Percentiles rank a stretch among this genome's conserved stretches.
phyloP scores from a whole-genome alignment of 2,329 filamentous ascomycete species.

The Phaeosphaeriaceae sp. region DNA sequence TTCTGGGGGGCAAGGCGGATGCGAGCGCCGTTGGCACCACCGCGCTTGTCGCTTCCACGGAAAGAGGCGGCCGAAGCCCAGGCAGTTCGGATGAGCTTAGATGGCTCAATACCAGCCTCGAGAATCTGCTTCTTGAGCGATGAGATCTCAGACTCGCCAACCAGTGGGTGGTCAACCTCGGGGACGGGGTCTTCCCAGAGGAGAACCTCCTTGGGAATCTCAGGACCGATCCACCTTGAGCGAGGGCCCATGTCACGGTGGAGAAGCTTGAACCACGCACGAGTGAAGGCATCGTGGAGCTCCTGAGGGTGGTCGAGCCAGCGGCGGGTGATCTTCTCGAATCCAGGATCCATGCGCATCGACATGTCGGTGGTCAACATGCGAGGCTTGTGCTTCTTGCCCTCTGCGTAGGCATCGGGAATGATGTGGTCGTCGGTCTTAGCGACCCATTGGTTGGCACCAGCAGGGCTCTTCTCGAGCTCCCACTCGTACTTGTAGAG shows the following conservation, averaged over 20 bases:
- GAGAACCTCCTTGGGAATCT: slow-evolving; percentile 73
- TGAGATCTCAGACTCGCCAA: slow-evolving; percentile 70
- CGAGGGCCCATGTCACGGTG: slow-evolving; percentile 81
- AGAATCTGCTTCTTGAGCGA: slow-evolving; percentile 74
- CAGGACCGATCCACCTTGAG: slow-evolving; percentile 74
- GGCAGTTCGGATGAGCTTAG: slow-evolving; percentile 65
- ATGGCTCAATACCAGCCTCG: slow-evolving; percentile 64
- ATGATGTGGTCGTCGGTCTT: slow-evolving; percentile 72
- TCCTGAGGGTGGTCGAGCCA: slow-evolving; percentile 74
- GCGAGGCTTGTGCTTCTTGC: slow-evolving; percentile 74
- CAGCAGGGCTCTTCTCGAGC: slow-evolving; percentile 75
- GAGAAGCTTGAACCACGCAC: slow-evolving; percentile 83
- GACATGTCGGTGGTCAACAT: slow-evolving; percentile 81
- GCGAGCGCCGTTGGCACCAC: slow-evolving; percentile 80
- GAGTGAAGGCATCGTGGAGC: slow-evolving; percentile 72
- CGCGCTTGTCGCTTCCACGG: slow-evolving; percentile 76
- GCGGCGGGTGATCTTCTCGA: slow-evolving; percentile 76
- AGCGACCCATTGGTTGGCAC: slow-evolving; percentile 78
- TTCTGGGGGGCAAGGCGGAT: slow-evolving; percentile 77
- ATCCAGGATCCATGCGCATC: slow-evolving; percentile 73
- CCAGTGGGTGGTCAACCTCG: slow-evolving; percentile 60
- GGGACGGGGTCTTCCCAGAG: slow-evolving; percentile 80
- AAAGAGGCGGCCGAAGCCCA: slow-evolving; percentile 47
- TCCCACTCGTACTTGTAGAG: slow-evolving; percentile 83
- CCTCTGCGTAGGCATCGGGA: slow-evolving; percentile 73